Conservation (phyloP, 1,284 basidiomycete species). For the Apiotrichum brassicae region DNA sequence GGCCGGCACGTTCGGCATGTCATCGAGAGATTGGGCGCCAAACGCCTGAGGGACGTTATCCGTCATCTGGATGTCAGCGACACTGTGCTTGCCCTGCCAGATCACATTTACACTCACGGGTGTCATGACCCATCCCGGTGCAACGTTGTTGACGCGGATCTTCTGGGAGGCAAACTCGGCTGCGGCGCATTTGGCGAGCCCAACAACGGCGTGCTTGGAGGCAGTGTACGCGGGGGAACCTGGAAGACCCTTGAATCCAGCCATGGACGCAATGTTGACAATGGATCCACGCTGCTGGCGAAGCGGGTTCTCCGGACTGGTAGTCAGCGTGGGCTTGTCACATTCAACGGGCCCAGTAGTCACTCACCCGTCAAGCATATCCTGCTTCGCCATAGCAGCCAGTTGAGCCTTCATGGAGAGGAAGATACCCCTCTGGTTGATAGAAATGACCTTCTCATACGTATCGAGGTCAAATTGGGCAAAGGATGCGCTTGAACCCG, state of each 20-base stretch:
- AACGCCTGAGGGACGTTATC: background rate
- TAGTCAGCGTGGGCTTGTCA: background rate
- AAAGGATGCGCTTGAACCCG: slow-evolving; percentile 8
- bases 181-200: slow-evolving; percentile 9
- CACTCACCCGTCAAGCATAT: background rate
- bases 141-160: slow-evolving; percentile 13
- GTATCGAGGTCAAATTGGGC: slow-evolving; percentile 1
- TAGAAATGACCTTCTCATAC: slow-evolving; percentile 25
- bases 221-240: slow-evolving; percentile 1
- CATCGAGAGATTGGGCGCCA: background rate
- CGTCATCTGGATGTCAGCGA: background rate
- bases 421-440: slow-evolving; percentile 23
- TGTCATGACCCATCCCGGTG: slow-evolving; percentile 8
- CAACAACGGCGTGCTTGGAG: slow-evolving; percentile 16
- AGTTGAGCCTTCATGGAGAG: slow-evolving; percentile 15
- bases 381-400: slow-evolving; percentile 17
- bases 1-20: slow-evolving; percentile 3
- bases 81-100: no score
- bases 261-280: slow-evolving; percentile 14
- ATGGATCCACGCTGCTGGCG: slow-evolving; percentile 17
- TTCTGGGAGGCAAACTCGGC: slow-evolving; percentile 9
- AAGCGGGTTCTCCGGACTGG: no score
- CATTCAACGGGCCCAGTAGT: no score
- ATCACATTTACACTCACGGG: slow-evolving; percentile 2
- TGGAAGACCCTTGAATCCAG: background rate